These are phyloP conservation scores for Diplodia scrobiculata DNA, from an alignment of 2,329 filamentous ascomycete genomes.

Conservation along the genomic window DNA sequence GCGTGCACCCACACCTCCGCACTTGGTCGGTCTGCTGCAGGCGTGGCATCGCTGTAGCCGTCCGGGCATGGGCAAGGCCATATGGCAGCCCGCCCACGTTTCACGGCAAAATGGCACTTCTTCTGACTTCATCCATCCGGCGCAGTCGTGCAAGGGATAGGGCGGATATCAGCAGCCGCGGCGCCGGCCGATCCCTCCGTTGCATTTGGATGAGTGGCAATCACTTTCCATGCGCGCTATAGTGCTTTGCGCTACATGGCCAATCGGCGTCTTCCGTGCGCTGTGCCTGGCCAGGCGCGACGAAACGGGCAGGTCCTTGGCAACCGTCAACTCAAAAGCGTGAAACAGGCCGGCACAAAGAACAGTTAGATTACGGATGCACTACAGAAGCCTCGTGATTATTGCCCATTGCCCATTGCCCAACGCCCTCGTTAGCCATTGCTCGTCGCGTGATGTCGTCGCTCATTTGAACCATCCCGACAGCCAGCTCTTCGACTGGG, in stretches of 20 bases:
- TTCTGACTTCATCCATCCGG: conserved; percentile 5
- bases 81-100: conserved; percentile 6
- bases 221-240: conserved; percentile 8
- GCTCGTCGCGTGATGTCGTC: conserved; percentile 4
- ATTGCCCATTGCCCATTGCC: neutral
- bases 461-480: conserved; percentile 71
- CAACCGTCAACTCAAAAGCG: conserved; percentile 13
- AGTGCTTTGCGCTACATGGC: neutral
- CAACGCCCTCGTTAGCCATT: conserved; percentile 17
- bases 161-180: neutral
- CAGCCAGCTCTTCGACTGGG: conserved; percentile 80
- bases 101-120: conserved; percentile 10
- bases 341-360: neutral
- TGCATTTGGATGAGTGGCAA: conserved; percentile 11
- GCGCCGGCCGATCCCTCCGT: conserved; percentile 15
- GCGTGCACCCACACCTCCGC: conserved; percentile 12
- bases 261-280: conserved; percentile 14
- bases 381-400: neutral
- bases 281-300: neutral
- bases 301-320: conserved; percentile 19
- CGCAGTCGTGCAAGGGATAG: conserved; percentile 24
- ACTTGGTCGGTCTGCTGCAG: neutral
- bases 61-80: neutral
- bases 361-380: conserved; percentile 1
- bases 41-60: neutral